These are phyloP conservation scores for Prunus fruticosa DNA, from an alignment of 306 rosid species.

Conservation along the genomic window DNA sequence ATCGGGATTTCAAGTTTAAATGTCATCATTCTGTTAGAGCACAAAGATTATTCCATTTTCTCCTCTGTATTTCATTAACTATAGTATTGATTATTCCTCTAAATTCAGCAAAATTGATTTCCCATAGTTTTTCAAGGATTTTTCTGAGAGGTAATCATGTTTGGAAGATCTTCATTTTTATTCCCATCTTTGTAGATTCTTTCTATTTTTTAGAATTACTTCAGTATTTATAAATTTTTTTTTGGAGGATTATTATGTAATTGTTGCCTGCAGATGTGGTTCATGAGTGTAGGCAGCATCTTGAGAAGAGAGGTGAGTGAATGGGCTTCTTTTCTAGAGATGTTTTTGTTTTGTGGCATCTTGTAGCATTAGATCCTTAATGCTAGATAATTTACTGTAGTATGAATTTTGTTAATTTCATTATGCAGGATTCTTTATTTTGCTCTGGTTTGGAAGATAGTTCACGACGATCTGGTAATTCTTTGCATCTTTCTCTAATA, in stretches of 20 bases:
- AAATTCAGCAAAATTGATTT: neutral
- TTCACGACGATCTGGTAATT: slow-evolving; percentile 62
- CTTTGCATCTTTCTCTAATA: slow-evolving; percentile 6
- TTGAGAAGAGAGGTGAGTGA: slow-evolving; percentile 58
- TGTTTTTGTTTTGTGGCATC: slow-evolving; percentile 12
- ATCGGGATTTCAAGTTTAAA: neutral
- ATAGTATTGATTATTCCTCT: neutral
- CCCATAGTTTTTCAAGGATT: neutral
- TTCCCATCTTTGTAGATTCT: neutral
- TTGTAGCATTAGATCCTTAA: neutral
- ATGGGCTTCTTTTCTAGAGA: neutral
- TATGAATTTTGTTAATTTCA: slow-evolving; percentile 24
- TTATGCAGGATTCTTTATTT: slow-evolving; percentile 61
- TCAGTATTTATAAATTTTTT: neutral
- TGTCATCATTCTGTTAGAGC: neutral
- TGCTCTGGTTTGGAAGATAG: slow-evolving; percentile 59
- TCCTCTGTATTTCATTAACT: neutral
- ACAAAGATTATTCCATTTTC: neutral
- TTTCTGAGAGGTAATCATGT: neutral
- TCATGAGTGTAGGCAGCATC: slow-evolving; percentile 46
- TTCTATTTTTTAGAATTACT: neutral
- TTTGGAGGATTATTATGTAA: slow-evolving; percentile 5
- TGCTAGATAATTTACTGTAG: neutral
- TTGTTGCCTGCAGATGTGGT: slow-evolving; percentile 47
- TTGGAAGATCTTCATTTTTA: neutral